Conservation (phyloP, 352 stramenopile species). For the Globisporangium radiosum region DNA sequence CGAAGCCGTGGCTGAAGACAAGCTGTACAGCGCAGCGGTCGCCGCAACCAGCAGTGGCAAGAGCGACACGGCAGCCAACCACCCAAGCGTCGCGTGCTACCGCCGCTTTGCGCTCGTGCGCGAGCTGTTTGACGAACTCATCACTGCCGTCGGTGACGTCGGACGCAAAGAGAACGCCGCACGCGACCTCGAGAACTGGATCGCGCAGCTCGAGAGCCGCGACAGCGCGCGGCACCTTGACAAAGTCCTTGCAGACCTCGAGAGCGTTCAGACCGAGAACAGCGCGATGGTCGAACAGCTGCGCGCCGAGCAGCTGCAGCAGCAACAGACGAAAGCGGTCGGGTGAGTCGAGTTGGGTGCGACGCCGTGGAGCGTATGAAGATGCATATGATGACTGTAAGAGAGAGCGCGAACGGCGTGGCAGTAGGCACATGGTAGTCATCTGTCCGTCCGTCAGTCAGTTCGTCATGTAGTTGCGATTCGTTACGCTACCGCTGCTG, state of each 20-base stretch:
- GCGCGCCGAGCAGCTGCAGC: slow-evolving; percentile 8
- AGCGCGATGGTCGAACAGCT: slow-evolving; percentile 44
- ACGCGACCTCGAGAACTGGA: slow-evolving; percentile 81
- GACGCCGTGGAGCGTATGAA: too few species aligned
- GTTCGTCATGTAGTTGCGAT: too few species aligned
- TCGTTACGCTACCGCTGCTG: slow-evolving; percentile 12
- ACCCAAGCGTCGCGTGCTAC: slow-evolving; percentile 76
- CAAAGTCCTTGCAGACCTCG: slow-evolving; percentile 63
- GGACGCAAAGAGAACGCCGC: slow-evolving; percentile 73
- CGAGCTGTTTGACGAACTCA: slow-evolving; percentile 80
- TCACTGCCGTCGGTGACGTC: slow-evolving; percentile 51
- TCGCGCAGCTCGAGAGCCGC: slow-evolving; percentile 67
- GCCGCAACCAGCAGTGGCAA: slow-evolving; percentile 21
- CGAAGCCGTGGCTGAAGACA: slow-evolving; percentile 78
- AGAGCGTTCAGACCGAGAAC: slow-evolving; percentile 70
- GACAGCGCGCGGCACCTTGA: slow-evolving; percentile 66
- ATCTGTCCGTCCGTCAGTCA: too few species aligned
- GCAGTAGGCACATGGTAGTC: slow-evolving; percentile 8
- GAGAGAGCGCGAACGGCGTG: neutral
- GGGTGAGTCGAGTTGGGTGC: neutral
- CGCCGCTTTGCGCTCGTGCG: slow-evolving; percentile 77
- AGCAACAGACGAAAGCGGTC: neutral
- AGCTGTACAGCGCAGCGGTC: slow-evolving; percentile 64
- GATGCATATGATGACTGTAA: neutral
- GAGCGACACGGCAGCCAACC: slow-evolving; percentile 9